Conservation (phyloP, 2,329 filamentous ascomycete species). For the Canariomyces notabilis region DNA sequence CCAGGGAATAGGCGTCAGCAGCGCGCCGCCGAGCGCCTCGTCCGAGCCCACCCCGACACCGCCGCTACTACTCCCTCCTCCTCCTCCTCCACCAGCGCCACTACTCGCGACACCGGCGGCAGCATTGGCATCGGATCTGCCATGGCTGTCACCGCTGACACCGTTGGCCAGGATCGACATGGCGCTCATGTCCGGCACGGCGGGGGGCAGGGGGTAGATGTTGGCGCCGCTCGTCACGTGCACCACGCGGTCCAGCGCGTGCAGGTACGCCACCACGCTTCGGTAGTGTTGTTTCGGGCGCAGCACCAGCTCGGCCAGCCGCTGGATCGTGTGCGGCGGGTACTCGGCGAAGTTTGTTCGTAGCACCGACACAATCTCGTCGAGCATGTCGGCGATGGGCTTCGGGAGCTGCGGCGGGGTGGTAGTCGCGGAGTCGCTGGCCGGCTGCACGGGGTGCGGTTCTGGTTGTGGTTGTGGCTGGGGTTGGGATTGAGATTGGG, state of each 20-base stretch:
- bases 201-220: slow-evolving; percentile 75
- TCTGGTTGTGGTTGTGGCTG: background rate
- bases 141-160: slow-evolving; percentile 37
- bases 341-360: slow-evolving; percentile 61
- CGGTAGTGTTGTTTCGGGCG: slow-evolving; percentile 73
- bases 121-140: background rate
- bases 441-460: background rate
- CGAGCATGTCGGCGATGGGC: slow-evolving; percentile 58
- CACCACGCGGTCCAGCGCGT: slow-evolving; percentile 84
- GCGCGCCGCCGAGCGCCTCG: slow-evolving; percentile 81
- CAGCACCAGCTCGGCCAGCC: slow-evolving; percentile 80
- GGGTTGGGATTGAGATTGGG: background rate
- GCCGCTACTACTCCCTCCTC: background rate
- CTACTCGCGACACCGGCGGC: too few relatives aligned
- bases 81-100: background rate
- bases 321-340: slow-evolving; percentile 89
- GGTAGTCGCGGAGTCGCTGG: background rate
- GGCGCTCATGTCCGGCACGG: slow-evolving; percentile 53
- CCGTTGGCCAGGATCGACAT: slow-evolving; percentile 58
- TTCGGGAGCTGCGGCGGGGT: slow-evolving; percentile 53
- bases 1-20: slow-evolving; percentile 94
- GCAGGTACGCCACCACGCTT: slow-evolving; percentile 76
- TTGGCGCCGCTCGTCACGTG: slow-evolving; percentile 80
- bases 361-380: slow-evolving; percentile 57
- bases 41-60: slow-evolving; percentile 66